Percentiles rank a stretch among this genome's conserved stretches.
phyloP scores from a whole-genome alignment of 148 eudicot species.

The Vaccinium corymbosum region DNA sequence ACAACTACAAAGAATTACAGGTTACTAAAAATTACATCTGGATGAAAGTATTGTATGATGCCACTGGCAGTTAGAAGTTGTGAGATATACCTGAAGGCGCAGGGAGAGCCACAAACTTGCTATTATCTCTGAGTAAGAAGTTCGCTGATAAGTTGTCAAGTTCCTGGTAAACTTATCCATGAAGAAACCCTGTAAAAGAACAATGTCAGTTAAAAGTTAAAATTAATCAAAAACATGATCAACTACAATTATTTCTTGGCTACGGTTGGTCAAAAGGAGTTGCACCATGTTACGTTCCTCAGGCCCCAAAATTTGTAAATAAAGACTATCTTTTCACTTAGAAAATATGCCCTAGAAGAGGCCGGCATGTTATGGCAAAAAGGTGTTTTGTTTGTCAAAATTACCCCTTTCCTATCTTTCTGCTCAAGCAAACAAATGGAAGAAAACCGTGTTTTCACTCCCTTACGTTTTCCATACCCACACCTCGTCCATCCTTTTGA shows the following conservation, averaged over 20 bases:
- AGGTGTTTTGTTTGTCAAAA: not conserved
- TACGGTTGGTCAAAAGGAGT: not conserved
- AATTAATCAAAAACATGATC: not conserved
- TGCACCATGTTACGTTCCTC: not conserved
- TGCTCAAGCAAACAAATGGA: not conserved
- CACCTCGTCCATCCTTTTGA: not conserved
- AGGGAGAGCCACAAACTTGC: slow-evolving; percentile 98
- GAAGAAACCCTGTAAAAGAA: slow-evolving; percentile 65
- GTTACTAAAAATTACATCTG: slow-evolving; percentile 19
- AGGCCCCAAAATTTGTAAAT: not conserved
- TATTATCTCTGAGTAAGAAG: slow-evolving; percentile 82
- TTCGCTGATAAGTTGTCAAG: slow-evolving; percentile 66
- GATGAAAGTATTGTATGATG: slow-evolving; percentile 8
- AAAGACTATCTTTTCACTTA: not conserved
- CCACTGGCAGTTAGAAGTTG: not conserved
- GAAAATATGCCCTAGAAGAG: not conserved
- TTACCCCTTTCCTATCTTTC: not conserved
- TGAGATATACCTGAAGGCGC: slow-evolving; percentile 74
- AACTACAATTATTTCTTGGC: not conserved
- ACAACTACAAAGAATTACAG: slow-evolving; percentile 42
- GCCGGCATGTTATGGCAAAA: not conserved
- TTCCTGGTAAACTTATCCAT: slow-evolving; percentile 53
- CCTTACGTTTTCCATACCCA: not conserved
- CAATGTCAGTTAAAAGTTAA: not conserved
- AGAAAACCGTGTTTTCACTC: not conserved